Base-by-base conservation (phyloP, 768 basidiomycete genomes). In the Cystofilobasidium bisporidii region DNA sequence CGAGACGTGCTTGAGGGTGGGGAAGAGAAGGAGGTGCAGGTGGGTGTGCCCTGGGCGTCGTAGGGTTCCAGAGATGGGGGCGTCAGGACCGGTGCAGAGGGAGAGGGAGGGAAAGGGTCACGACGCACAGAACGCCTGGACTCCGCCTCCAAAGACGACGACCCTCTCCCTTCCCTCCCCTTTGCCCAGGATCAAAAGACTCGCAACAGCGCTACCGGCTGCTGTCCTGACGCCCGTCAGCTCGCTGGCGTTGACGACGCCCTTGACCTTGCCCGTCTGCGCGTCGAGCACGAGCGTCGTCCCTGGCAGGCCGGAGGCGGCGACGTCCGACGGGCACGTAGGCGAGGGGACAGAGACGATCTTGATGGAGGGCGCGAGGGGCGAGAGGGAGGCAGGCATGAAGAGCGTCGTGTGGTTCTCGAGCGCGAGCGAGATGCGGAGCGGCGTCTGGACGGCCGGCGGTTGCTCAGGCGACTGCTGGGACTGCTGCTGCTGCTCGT, bases 261-360 rank as follows among this genome's bases (percentile, higher is more conserved):
- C 89, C 70, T 82, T 86, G n/a, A 86, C 81, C 0, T 78, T 77
- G 0, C 91, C 91, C 0, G 83, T 85, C 1, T 69, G 72, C 70
- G 89, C 87, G 73, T 92, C 85, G 14, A 94, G 72, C 2, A 92
- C 81, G 48, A 91, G 74, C 0, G 88, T 93, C 0, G 85, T 85
- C 0, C 82, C 90, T 9, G 90, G 87, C 24, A 94, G 74, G 0
- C 91, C 91, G 43, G 17, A 3, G 2, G 79, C 75, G 24, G 71
- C 72, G 55, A 81, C 81, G 1, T 73, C 79, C 1, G 76, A 63
- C 1, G 71, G 71, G 22, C 22, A 22, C 9, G 20, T 4, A n/a
- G 47, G 15, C 3, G 76, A 78, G 0, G 91, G 91, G 1, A 91
- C 81, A 33, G 84, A 86, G 3, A 89, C 91, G n/a, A 89, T 82